phyloP scores from a whole-genome alignment of 2,329 filamentous ascomycete genomes.

The Xylariomycetidae sp. region DNA sequence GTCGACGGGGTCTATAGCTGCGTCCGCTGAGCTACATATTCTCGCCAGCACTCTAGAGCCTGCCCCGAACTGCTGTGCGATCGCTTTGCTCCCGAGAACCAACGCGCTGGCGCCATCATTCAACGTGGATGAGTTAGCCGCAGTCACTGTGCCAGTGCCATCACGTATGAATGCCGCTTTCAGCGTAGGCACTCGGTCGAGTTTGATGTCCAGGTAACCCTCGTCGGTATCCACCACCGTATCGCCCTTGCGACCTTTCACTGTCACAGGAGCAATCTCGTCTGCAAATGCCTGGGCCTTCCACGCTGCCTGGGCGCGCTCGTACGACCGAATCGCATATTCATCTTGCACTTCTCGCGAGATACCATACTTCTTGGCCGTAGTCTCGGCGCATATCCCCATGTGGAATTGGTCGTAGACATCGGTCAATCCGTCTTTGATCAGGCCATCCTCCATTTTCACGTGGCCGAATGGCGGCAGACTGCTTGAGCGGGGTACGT shows the following conservation, averaged over 20 bases:
- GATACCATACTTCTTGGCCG: conserved; percentile 80
- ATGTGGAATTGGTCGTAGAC: conserved; percentile 97
- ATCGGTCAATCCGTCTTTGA: conserved; percentile 93
- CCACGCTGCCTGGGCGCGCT: conserved; percentile 88
- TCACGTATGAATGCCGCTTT: conserved; percentile 89
- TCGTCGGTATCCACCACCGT: conserved; percentile 78
- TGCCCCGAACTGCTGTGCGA: conserved; percentile 75
- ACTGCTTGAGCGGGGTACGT: conserved; percentile 75
- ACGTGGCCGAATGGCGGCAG: conserved; percentile 83
- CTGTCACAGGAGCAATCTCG: conserved; percentile 83
- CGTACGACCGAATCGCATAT: conserved; percentile 85
- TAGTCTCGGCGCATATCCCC: conserved; percentile 94
- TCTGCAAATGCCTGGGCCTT: conserved; percentile 76
- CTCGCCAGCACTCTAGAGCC: conserved; percentile 79
- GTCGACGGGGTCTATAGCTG: conserved; percentile 84
- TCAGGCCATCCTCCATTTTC: conserved; percentile 83
- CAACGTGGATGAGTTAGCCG: conserved; percentile 88
- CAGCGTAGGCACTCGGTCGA: conserved; percentile 78
- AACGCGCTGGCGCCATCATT: conserved; percentile 93
- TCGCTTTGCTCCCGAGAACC: conserved; percentile 74
- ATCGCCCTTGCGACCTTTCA: conserved; percentile 80
- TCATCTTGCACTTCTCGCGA: conserved; percentile 83
- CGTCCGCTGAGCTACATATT: conserved; percentile 83
- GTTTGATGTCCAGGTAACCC: conserved; percentile 79
- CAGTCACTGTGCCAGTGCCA: conserved; percentile 85